These are phyloP conservation scores for Chrysoporthe austroafricana DNA, from an alignment of 2,329 filamentous ascomycete species.

Conservation along the genomic window DNA sequence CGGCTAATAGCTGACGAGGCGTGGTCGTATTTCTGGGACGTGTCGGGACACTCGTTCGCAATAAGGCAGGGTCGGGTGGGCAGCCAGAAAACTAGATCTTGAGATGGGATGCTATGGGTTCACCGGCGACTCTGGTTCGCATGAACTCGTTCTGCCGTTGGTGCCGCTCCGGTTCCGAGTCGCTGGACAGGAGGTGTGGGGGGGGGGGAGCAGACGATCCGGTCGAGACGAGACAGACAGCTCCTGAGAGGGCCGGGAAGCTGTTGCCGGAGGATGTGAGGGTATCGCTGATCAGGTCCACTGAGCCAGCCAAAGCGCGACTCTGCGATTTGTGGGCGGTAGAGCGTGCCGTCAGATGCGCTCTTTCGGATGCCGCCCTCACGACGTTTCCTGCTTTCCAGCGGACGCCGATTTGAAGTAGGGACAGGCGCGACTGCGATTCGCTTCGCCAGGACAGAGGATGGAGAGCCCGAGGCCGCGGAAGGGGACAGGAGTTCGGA, in stretches of 20 bases:
- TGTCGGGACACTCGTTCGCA: conserved; percentile 11
- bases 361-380: not conserved
- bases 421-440: not conserved
- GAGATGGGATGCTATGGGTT: not conserved
- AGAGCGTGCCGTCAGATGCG: conserved; percentile 2
- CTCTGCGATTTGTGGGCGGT: conserved; percentile 4
- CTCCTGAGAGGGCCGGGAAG: not conserved
- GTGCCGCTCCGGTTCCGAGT: not conserved
- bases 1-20: not conserved
- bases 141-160: not conserved
- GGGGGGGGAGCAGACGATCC: no score
- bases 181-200: not conserved
- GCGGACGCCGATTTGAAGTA: not conserved
- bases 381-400: not conserved
- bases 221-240: conserved; percentile 1
- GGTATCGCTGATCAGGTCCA: conserved; percentile 7
- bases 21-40: not conserved
- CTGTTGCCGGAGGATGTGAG: not conserved
- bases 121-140: not conserved
- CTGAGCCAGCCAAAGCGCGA: conserved; percentile 17
- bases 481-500: not conserved
- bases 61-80: not conserved
- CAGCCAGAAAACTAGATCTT: not conserved
- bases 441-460: not conserved
- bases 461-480: not conserved